Evolutionary conservation across 805 yeast species (phyloP).

Genomic region (Wickerhamomyces rabaulensis): DNA sequence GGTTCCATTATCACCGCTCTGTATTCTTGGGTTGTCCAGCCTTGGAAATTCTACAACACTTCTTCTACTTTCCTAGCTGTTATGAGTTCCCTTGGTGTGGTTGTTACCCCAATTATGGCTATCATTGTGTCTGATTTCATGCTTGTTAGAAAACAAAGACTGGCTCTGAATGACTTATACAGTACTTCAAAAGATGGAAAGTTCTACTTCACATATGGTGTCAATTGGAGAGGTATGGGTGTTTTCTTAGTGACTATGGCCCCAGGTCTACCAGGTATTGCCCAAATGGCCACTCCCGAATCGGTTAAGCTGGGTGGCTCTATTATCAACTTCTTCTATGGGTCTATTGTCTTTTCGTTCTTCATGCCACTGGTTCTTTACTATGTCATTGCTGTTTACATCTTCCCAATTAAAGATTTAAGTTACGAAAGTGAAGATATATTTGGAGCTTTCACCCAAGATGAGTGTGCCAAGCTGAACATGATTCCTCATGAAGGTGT

Average conservation of each 20-base stretch:
- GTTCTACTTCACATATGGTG: slow-evolving; percentile 28
- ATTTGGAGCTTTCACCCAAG: slow-evolving; percentile 25
- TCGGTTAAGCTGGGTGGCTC: slow-evolving; percentile 17
- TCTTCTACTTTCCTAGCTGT: slow-evolving; percentile 31
- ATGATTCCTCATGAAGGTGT: slow-evolving; percentile 17
- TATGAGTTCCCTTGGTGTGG: slow-evolving; percentile 34
- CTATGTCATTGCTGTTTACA: slow-evolving; percentile 18
- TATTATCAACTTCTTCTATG: slow-evolving; percentile 25
- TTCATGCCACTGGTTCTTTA: slow-evolving; percentile 24
- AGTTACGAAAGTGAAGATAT: slow-evolving; percentile 21
- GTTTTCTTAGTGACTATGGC: slow-evolving; percentile 26
- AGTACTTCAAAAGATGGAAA: slow-evolving; percentile 23
- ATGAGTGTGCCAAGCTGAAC: slow-evolving; percentile 23
- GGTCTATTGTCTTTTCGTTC: slow-evolving; percentile 27
- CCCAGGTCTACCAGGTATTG: slow-evolving; percentile 37
- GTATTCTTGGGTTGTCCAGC: slow-evolving; percentile 33
- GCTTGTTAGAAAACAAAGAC: slow-evolving; percentile 25
- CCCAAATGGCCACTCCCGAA: slow-evolving; percentile 24
- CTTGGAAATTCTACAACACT: slow-evolving; percentile 35
- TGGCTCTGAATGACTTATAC: slow-evolving; percentile 31
- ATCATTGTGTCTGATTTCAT: slow-evolving; percentile 32
- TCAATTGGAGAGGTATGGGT: slow-evolving; percentile 26
- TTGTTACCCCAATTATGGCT: slow-evolving; percentile 32
- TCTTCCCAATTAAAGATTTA: slow-evolving; percentile 21
- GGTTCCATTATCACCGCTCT: slow-evolving; percentile 32